These are phyloP conservation scores for Euphorbia schlechtendalii DNA, from an alignment of 441 rosid species.

Conservation along the genomic window DNA sequence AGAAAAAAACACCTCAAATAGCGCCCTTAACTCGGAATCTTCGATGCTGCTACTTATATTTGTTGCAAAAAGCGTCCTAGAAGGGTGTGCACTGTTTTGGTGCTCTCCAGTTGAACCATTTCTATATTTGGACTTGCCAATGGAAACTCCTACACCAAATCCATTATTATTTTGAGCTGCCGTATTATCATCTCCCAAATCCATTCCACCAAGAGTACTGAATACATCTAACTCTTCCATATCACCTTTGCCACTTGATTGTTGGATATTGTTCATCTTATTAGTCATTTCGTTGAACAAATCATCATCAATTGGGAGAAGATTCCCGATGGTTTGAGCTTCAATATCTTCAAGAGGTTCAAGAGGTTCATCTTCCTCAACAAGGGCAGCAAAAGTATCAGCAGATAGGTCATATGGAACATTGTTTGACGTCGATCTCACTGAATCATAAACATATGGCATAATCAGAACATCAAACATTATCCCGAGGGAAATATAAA, in stretches of 20 bases:
- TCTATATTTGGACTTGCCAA: slow-evolving; percentile 21
- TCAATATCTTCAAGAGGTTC: slow-evolving; percentile 58
- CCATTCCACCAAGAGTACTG: slow-evolving; percentile 66
- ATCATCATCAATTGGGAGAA: slow-evolving; percentile 65
- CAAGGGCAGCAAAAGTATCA: slow-evolving; percentile 35
- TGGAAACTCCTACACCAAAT: slow-evolving; percentile 28
- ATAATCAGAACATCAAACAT: slow-evolving; percentile 13
- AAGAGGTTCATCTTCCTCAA: slow-evolving; percentile 45
- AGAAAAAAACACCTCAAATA: slow-evolving; percentile 41
- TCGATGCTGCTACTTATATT: slow-evolving; percentile 50
- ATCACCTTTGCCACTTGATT: slow-evolving; percentile 34
- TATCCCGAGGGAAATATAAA: slow-evolving; percentile 10
- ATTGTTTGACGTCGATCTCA: slow-evolving; percentile 36
- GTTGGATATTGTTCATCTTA: slow-evolving; percentile 28
- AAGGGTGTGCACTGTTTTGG: slow-evolving; percentile 43
- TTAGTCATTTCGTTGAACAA: slow-evolving; percentile 56
- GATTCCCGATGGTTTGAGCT: slow-evolving; percentile 66
- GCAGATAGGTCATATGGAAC: slow-evolving; percentile 39
- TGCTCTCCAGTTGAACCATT: slow-evolving; percentile 38
- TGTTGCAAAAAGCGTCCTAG: slow-evolving; percentile 58
- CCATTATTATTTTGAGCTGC: slow-evolving; percentile 26
- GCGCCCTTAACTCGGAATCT: slow-evolving; percentile 51
- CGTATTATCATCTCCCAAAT: slow-evolving; percentile 47
- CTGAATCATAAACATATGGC: slow-evolving; percentile 35
- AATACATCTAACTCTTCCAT: slow-evolving; percentile 60